phyloP scores from a whole-genome alignment of 352 stramenopile genomes.

The Phytophthora hybrid region DNA sequence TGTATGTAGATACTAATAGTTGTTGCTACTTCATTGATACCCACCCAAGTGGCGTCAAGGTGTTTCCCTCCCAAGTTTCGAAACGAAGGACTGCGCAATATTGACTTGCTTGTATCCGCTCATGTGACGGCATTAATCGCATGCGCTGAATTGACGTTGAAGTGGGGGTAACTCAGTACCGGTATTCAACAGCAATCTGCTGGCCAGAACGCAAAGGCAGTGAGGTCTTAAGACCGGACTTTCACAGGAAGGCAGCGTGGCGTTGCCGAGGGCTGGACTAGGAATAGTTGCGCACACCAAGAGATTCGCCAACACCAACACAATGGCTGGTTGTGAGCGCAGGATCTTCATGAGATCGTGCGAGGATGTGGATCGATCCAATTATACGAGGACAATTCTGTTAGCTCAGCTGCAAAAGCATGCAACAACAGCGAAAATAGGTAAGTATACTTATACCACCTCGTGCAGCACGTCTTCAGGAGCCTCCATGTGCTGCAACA shows the following conservation, averaged over 20 bases:
- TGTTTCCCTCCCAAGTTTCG: too few species aligned
- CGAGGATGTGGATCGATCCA: constrained; percentile 2
- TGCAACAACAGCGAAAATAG: constrained; percentile 7
- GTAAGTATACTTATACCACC: not conserved
- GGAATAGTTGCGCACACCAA: constrained; percentile 1
- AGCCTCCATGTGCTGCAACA: not conserved
- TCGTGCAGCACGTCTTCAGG: not conserved
- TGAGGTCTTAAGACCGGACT: too few species aligned
- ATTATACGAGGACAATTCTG: not conserved
- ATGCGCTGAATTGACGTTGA: too few species aligned
- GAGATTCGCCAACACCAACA: constrained; percentile 6
- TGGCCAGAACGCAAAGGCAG: constrained; percentile 2
- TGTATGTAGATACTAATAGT: not conserved
- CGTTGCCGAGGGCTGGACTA: not conserved
- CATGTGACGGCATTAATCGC: too few species aligned
- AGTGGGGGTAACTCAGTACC: too few species aligned
- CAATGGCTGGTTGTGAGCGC: not conserved
- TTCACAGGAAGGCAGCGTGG: constrained; percentile 19
- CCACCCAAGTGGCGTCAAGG: too few species aligned
- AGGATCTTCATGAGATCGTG: constrained; percentile 11
- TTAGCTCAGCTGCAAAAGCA: constrained; percentile 10
- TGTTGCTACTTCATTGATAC: not conserved
- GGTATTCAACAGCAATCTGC: too few species aligned
- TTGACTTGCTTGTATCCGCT: not conserved
- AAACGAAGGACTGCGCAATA: not conserved